phyloP scores from a whole-genome alignment of 306 rosid species.

The Biancaea sappan region DNA sequence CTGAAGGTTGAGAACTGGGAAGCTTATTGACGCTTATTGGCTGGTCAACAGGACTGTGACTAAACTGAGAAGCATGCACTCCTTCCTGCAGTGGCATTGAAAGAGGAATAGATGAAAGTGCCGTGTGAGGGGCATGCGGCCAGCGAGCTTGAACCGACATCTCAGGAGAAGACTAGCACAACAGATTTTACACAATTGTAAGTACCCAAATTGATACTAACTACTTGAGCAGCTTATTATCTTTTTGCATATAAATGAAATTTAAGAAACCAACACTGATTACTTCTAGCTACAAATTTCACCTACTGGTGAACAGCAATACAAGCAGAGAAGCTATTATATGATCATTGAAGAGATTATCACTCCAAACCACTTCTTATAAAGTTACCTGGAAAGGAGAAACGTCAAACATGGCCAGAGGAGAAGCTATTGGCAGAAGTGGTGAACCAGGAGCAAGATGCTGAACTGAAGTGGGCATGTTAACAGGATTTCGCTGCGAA shows the following conservation, averaged over 20 bases:
- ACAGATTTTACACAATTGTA: slow-evolving; percentile 33
- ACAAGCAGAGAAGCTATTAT: background rate
- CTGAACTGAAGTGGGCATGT: slow-evolving; percentile 73
- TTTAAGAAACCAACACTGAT: background rate
- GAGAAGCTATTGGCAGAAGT: slow-evolving; percentile 88
- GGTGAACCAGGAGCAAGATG: slow-evolving; percentile 99
- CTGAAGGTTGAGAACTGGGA: slow-evolving; percentile 51
- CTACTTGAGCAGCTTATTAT: slow-evolving; percentile 4
- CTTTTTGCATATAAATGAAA: background rate
- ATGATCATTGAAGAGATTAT: slow-evolving; percentile 4
- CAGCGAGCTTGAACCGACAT: slow-evolving; percentile 83
- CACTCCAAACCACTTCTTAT: slow-evolving; percentile 1
- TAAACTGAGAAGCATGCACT: slow-evolving; percentile 56
- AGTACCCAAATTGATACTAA: slow-evolving; percentile 5
- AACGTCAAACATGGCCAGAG: slow-evolving; percentile 89
- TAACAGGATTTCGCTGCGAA: slow-evolving; percentile 66
- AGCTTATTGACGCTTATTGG: slow-evolving; percentile 57
- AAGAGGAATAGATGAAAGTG: slow-evolving; percentile 63
- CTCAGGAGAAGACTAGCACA: slow-evolving; percentile 76
- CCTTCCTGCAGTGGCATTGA: slow-evolving; percentile 78
- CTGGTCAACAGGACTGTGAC: slow-evolving; percentile 62
- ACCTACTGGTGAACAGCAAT: slow-evolving; percentile 4
- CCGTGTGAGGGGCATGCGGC: slow-evolving; percentile 71
- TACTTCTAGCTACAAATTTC: slow-evolving; percentile 13
- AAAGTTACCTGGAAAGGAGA: slow-evolving; percentile 89